Conservation (phyloP, 768 basidiomycete species). For the Amanita rubescens region DNA sequence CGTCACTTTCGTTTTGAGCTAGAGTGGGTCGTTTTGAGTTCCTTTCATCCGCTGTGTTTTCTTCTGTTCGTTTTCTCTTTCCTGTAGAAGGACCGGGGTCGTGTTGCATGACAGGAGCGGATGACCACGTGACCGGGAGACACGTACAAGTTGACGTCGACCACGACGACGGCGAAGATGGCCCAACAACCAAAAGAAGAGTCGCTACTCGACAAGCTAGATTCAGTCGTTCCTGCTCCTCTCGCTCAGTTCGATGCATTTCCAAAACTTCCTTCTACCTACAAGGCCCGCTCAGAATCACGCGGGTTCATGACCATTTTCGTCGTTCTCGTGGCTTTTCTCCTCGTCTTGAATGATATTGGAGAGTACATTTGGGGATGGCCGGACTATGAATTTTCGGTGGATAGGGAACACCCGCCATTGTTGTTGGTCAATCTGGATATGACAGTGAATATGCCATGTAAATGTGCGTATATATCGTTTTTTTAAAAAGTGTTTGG, state of each 20-base stretch:
- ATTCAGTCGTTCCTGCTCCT: slow-evolving; percentile 54
- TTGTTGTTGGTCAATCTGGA: slow-evolving; percentile 87
- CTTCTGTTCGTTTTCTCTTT: too few species aligned
- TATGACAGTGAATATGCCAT: slow-evolving; percentile 89
- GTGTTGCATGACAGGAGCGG: too few species aligned
- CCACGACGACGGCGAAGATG: background rate
- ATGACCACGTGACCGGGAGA: too few species aligned
- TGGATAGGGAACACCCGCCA: slow-evolving; percentile 57
- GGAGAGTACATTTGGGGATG: slow-evolving; percentile 93
- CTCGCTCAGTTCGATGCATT: slow-evolving; percentile 80
- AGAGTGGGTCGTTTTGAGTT: too few species aligned
- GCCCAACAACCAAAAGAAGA: slow-evolving; percentile 15
- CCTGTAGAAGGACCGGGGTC: too few species aligned
- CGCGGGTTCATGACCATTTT: slow-evolving; percentile 79
- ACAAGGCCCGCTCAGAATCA: slow-evolving; percentile 71
- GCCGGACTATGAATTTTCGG: slow-evolving; percentile 81
- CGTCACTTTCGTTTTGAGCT: too few species aligned
- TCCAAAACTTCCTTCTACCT: slow-evolving; percentile 75
- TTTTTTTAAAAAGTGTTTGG: too few species aligned
- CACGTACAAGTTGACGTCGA: background rate
- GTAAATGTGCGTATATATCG: too few species aligned
- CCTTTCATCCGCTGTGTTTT: too few species aligned
- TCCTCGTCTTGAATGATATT: slow-evolving; percentile 82
- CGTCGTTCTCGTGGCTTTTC: slow-evolving; percentile 54
- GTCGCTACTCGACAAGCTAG: slow-evolving; percentile 54